Evolutionary conservation across 345 rosid species (phyloP).

Genomic region (Pistacia integerrima): DNA sequence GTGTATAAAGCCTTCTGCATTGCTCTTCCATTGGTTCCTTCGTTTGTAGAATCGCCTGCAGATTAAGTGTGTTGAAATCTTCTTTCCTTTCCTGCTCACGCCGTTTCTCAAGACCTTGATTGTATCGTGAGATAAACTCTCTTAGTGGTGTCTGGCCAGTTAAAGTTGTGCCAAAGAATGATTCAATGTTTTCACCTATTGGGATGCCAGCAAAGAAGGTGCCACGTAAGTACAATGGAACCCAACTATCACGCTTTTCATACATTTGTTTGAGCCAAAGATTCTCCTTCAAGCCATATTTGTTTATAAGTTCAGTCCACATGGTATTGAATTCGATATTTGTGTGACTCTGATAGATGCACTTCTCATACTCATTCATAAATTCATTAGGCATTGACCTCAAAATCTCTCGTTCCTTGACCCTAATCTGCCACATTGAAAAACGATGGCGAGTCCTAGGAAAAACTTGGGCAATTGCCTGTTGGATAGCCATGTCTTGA

Average conservation of each 20-base stretch:
- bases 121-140: conserved; percentile 66
- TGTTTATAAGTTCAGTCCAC: conserved; percentile 65
- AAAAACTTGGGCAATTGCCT: conserved; percentile 69
- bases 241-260: conserved; percentile 76
- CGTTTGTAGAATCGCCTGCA: conserved; percentile 69
- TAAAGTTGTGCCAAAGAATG: conserved; percentile 65
- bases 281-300: conserved; percentile 60
- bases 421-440: conserved; percentile 75
- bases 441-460: conserved; percentile 78
- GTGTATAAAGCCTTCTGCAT: conserved; percentile 78
- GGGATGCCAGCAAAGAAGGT: conserved; percentile 85
- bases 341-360: conserved; percentile 71
- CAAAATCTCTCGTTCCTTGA: conserved; percentile 62
- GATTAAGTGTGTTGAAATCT: conserved; percentile 71
- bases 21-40: conserved; percentile 87
- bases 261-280: conserved; percentile 74
- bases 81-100: conserved; percentile 82
- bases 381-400: conserved; percentile 56
- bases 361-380: conserved; percentile 67
- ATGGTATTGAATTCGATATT: conserved; percentile 57
- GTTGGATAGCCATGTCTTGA: conserved; percentile 71
- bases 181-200: conserved; percentile 46
- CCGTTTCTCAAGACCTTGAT: conserved; percentile 63
- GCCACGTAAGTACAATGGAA: conserved; percentile 65
- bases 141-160: conserved; percentile 54